Percentiles rank a stretch among this genome's conserved stretches.
These are phyloP conservation scores for Penicillium hordei DNA, from an alignment of 2,329 filamentous ascomycete genomes.

Conservation along the genomic window DNA sequence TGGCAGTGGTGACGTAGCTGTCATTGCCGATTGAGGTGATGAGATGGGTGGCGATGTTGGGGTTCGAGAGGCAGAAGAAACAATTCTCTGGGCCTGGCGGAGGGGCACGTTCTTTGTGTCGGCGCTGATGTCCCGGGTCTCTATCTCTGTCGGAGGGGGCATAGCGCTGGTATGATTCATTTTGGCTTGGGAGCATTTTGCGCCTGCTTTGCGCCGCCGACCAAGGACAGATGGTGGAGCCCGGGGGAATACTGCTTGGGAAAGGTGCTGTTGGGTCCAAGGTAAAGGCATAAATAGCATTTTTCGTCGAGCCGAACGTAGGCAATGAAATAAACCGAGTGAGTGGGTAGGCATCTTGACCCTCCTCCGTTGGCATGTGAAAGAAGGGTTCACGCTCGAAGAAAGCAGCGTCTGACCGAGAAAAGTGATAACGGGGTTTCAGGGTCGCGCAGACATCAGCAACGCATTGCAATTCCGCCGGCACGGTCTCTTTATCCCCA, in stretches of 20 bases:
- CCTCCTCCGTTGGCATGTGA: constrained; percentile 57
- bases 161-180: constrained; percentile 41
- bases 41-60: constrained; percentile 79
- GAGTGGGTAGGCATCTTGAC: constrained; percentile 55
- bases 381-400: constrained; percentile 94
- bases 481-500: constrained; percentile 48
- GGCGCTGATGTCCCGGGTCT: constrained; percentile 31
- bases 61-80: constrained; percentile 94
- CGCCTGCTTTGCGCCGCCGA: constrained; percentile 59
- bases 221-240: constrained; percentile 72
- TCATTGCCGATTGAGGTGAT: constrained; percentile 86
- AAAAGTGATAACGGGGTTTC: constrained; percentile 91
- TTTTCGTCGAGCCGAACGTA: constrained; percentile 73
- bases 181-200: constrained; percentile 39
- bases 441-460: constrained; percentile 75
- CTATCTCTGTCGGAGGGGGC: constrained; percentile 40
- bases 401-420: constrained; percentile 67
- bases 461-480: constrained; percentile 63
- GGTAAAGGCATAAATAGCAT: constrained; percentile 60
- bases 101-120: constrained; percentile 48
- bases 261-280: constrained; percentile 65
- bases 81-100: constrained; percentile 71
- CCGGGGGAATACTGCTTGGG: constrained; percentile 62
- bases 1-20: constrained; percentile 85
- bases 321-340: constrained; percentile 92